phyloP scores from a whole-genome alignment of 78 protist species.

The Dictyostelium brefeldianum region DNA sequence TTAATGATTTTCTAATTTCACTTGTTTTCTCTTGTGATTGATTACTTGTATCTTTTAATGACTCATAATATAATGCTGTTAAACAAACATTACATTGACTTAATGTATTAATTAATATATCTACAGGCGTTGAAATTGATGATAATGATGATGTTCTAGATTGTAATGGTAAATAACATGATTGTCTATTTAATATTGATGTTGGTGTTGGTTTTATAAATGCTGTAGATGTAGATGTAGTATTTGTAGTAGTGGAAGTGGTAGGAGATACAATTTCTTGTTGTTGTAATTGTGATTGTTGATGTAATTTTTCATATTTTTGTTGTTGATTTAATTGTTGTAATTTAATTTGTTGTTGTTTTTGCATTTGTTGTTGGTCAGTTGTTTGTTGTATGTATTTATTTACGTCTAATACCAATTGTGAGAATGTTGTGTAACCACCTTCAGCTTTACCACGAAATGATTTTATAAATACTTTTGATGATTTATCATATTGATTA shows the following conservation, averaged over 20 bases:
- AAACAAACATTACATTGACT: neutral
- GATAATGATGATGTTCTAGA: neutral
- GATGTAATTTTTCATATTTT: neutral
- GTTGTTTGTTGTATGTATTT: neutral
- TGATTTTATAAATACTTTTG: slow-evolving; percentile 25
- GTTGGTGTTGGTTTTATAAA: neutral
- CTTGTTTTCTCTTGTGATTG: slow-evolving; percentile 13
- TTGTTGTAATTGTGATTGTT: neutral
- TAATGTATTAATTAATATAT: neutral
- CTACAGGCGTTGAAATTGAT: neutral
- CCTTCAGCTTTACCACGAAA: slow-evolving; percentile 37
- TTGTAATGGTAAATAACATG: slow-evolving; percentile 1
- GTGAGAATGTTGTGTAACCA: slow-evolving; percentile 29
- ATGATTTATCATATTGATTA: slow-evolving; percentile 7
- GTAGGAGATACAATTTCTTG: neutral
- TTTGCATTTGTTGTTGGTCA: neutral
- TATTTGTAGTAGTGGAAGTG: neutral
- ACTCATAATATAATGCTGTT: neutral
- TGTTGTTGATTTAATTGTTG: neutral
- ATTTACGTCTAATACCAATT: neutral
- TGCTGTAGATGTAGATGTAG: neutral
- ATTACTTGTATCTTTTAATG: slow-evolving; percentile 10
- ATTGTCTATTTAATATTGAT: neutral
- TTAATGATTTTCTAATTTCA: slow-evolving; percentile 16
- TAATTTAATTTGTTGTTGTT: neutral